Evolutionary conservation across 495 filamentous ascomycete genomes (phyloP), one percentile per base, ranked within the genome.

Genomic region (Aspergillus conjunctus): DNA sequence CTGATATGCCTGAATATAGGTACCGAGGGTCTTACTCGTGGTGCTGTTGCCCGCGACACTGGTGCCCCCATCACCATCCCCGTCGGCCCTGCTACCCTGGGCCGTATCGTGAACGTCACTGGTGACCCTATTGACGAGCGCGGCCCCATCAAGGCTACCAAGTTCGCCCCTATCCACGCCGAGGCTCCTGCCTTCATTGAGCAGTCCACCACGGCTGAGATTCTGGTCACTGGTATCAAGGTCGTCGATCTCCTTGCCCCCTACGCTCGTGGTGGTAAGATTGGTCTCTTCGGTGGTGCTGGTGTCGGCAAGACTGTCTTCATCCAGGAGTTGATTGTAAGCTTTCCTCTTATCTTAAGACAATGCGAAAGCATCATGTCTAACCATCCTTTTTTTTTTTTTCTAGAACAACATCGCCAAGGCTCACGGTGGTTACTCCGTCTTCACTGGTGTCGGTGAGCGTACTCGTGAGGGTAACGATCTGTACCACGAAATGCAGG

Each of bases 401-500:
- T 11, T 32, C 8, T 68, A 89, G 87, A 98, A 98, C 91, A 98
- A 98, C 88, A 97, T 98, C 73, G 94, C 94, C 82, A 98, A 98
- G 87, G 94, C 94, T 71, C 94, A 98, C 84, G 95, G 94, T 94
- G 94, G 94, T 93, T 98, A 95, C 90, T 98, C 94, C 66, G 95
- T 98, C 72, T 98, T 98, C 88, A 96, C 91, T 76, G 94, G 94
- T 92, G 94, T 98, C 80, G 94, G 94, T 73, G 94, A 98, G 90
- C 94, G 94, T 85, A 98, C 94, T 73, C 94, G 94, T 89, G 94
- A 98, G 88, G 94, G 94, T 88, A 98, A 98, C 88, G 94, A 98
- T 88, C 82, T 98, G 86, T 98, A 98, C 89, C 95, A 98, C 85
- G 94, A 98, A 90, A 98, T 98, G 94, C 94, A 98, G 85, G 93